These are phyloP conservation scores for Yarrowia bubula DNA, from an alignment of 805 yeast genomes.

Conservation along the genomic window DNA sequence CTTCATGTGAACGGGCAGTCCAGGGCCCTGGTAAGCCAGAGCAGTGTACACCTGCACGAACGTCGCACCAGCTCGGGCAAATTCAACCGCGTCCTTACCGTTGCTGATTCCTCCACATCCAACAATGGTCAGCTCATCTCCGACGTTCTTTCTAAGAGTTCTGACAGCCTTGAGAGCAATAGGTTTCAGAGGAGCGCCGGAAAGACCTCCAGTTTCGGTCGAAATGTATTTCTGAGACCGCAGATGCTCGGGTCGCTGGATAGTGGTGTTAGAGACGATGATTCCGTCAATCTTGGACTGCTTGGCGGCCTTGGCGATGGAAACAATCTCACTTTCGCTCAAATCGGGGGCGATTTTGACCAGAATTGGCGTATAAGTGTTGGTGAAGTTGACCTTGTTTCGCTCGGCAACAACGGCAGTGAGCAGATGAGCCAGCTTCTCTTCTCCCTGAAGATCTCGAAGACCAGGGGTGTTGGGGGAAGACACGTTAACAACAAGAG, in stretches of 20 bases:
- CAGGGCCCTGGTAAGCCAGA: conserved; percentile 91
- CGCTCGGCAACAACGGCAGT: conserved; percentile 69
- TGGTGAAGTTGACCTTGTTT: conserved; percentile 39
- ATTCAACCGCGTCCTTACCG: conserved; percentile 87
- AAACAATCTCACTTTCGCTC: conserved; percentile 70
- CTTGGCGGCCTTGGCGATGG: conserved; percentile 79
- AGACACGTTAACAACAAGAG: conserved; percentile 84
- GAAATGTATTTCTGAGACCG: conserved; percentile 49
- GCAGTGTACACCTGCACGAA: conserved; percentile 84
- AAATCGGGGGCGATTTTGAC: conserved; percentile 96
- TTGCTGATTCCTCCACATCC: conserved; percentile 94
- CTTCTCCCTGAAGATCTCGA: conserved; percentile 77
- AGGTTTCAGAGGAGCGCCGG: conserved; percentile 90
- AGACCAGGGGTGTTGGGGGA: conserved; percentile 97
- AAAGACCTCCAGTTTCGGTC: conserved; percentile 77
- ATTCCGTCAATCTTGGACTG: conserved; percentile 83
- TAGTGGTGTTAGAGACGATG: conserved; percentile 87
- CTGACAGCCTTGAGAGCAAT: conserved; percentile 68
- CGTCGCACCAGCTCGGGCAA: conserved; percentile 91
- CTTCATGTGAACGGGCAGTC: conserved; percentile 61
- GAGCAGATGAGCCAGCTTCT: conserved; percentile 65
- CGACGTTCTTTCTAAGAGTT: conserved; percentile 70
- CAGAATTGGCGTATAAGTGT: conserved; percentile 65
- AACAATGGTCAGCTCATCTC: conserved; percentile 69
- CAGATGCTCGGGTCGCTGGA: conserved; percentile 70